Evolutionary conservation across 306 rosid species (phyloP), one percentile per base, ranked within the genome.

Genomic region (barrel medic (Medicago truncatula)): DNA sequence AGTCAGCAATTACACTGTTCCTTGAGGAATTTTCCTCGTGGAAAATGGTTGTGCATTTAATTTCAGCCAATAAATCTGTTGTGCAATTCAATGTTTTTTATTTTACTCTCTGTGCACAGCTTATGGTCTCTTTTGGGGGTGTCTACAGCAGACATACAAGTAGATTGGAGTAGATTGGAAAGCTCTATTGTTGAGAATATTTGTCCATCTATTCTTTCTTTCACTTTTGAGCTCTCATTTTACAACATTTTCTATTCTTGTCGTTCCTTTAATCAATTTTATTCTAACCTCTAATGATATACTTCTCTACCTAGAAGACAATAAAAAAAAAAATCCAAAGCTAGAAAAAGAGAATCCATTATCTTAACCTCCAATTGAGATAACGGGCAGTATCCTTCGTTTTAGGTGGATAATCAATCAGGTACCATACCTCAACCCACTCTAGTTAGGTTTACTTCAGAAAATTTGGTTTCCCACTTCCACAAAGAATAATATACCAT

Each of bases 401-500:
- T 64, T 39, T 52, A 36, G 73, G 40, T 52, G 56, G 52, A 57
- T 56, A 23, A 15, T 54, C 58, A 65, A 15, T 54, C 46, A 65
- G 31, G 18, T 39, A 34, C 34, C 34, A 67, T 28, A 57, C 60
- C 65, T 25, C 58, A 76, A 52, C 43, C 50, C 13, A 68, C 69
- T 28, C 69, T 16, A 68, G 39, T 40, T 68, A n/a, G 36, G 67
- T 11, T 50, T 31, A 56, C 61, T 25, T 66, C 31, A 38, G 16
- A 44, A 68, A 43, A 12, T 5, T 18, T 14, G 39, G 11, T 74
- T 73, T 73, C 77, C 46, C 41, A 41, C 13, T n/a, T 64, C 54
- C 54, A 38, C 28, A 16, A 16, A 66, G 18, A 65, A 76, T 54
- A 28, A 6, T 76, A 66, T 76, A 50, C 21, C 41, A 50, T 25